Conservation (phyloP, 768 basidiomycete species). For the Dentipellis fragilis region DNA sequence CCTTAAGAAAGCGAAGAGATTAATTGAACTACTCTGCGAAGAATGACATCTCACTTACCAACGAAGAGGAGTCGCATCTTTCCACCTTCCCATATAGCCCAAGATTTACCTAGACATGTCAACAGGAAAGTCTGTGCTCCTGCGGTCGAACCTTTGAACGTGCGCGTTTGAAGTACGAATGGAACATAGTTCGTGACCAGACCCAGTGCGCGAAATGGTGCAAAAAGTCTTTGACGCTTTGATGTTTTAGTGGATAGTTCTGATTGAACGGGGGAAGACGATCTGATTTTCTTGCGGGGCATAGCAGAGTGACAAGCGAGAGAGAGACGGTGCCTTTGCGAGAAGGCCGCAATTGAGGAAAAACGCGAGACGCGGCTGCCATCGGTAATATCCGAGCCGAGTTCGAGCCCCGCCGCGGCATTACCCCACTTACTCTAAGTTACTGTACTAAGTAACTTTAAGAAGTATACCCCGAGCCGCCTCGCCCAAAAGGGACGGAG, state of each 20-base stretch:
- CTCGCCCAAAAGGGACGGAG: too few species aligned
- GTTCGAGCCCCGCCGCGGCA: too few species aligned
- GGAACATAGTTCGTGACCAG: conserved; percentile 87
- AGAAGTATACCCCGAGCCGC: too few species aligned
- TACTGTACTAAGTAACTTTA: too few species aligned
- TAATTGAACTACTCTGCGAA: not conserved
- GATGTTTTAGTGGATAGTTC: not conserved
- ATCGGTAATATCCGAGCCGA: too few species aligned
- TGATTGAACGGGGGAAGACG: not conserved
- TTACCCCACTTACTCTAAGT: too few species aligned
- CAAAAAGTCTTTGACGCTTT: conserved; percentile 45
- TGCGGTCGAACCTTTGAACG: conserved; percentile 74
- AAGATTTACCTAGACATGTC: conserved; percentile 80
- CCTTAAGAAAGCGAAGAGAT: conserved; percentile 35
- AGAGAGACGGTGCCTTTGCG: too few species aligned
- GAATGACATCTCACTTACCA: conserved; percentile 43
- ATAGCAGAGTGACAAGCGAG: too few species aligned
- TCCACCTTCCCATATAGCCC: conserved; percentile 95
- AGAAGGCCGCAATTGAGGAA: too few species aligned
- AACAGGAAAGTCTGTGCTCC: conserved; percentile 78
- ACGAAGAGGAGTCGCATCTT: conserved; percentile 91
- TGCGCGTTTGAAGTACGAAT: conserved; percentile 77
- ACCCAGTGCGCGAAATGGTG: conserved; percentile 93
- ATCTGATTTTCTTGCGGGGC: not conserved
- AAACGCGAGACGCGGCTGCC: too few species aligned